Base-by-base conservation (phyloP, 148 eudicot genomes). In the Fagopyrum homotropicum region DNA sequence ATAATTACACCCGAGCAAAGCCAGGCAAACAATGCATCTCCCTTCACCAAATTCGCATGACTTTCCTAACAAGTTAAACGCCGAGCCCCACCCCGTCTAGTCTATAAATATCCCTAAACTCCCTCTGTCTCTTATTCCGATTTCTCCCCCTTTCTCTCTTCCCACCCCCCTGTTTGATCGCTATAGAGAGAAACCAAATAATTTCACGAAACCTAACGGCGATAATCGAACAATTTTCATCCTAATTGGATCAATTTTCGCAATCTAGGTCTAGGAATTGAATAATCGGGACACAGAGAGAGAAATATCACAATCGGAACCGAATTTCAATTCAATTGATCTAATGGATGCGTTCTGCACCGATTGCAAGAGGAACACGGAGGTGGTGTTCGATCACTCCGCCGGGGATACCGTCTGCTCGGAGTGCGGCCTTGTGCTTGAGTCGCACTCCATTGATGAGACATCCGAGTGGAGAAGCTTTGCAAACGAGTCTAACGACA, bases 331-430 rank as follows among this genome's bases (percentile, higher is more conserved):
- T 26, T 54, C 46, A 40, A 35, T 66, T 47, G 55, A 79, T 35
- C 40, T 35, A 81, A 71, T 76, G 73, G 89, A 83, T 72, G 48
- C 80, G 16, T 84, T 69, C 54, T 84, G 84, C 72, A 61, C 85
- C 17, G 85, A 86, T 61, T 81, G 85, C 81, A 81, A 81, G 81
- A 81, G 79, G 76, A 83, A 72, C 80, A 86, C 84, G 7, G 83
- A 81, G 83, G 86, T 83, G 69, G 88, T 83, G 56, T 77, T 81
- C 78, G 88, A 86, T 72, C 89, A 86, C 83, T 75, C 89, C 22
- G 89, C 89, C 6, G 89, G 89, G 2, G 89, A 86, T 76, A 86
- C 86, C 35, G 89, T 86, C 9, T 86, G 89, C 66, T 83, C 86
- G 29, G 89, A 86, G 83, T 86, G 86, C 14, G 89, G 89, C 1